Evolutionary conservation across 164 flowering plant genomes (phyloP), one percentile per base, ranked within the genome.

Genomic region (Kingdonia uniflora): DNA sequence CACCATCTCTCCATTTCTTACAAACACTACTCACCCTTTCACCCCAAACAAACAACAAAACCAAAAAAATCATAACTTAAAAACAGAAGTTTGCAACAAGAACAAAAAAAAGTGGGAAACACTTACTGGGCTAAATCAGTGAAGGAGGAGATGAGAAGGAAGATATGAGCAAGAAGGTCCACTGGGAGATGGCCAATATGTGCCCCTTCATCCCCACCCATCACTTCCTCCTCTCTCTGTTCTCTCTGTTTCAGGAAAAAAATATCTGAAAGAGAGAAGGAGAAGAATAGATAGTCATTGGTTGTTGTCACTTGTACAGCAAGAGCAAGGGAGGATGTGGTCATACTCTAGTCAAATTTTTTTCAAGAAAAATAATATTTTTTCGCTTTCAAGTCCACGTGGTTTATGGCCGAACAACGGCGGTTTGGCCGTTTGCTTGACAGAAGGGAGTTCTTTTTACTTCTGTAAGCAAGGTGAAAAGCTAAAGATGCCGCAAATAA

Each of bases 1-100:
- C 95, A 10, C 81, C 98, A 43, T 69, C 59, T 57, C 76, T 82
- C 98, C 98, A 92, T 85, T 80, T 92, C 78, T 65, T 72, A 54
- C 95, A 80, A 11, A 87, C 96, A 6, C 81, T 26, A 33, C 70
- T 68, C 41, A 61, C 53, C 52, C 68, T 60, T n/a, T 16, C 21
- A 51, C 16, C 12, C 5, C 12, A 17, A 4, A 29, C 35, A 17
- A 16, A 19, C 20, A 42, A 44, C 13, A 52, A 46, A 41, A 13
- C 17, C n/a, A n/a, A n/a, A n/a, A 49, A 4, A 29, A 49, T 23
- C 51, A 48, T 16, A 48, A 22, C 24, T 19, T 1, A 44, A 23
- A 19, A 21, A 41, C 6, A 16, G 49, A 54, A 19, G 23, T 0
- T 5, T 14, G 22, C 8, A 37, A 1, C 19, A 26, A 51, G 14